Base-by-base conservation (phyloP, 106 monocot species). In the Acorus gramineus region DNA sequence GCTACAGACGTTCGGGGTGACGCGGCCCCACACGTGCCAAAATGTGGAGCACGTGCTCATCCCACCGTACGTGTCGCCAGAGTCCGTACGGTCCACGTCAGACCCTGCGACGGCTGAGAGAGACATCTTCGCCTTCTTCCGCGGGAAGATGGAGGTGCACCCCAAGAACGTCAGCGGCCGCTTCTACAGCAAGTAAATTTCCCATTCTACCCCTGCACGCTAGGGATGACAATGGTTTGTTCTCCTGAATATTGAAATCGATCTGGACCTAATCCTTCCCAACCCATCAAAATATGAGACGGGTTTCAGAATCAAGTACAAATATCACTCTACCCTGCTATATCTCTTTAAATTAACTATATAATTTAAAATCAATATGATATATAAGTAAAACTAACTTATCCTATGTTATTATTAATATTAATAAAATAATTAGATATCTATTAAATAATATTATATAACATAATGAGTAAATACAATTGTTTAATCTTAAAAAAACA, bases 81-180 rank as follows among this genome's bases (percentile, higher is more conserved):
- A 73, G 28, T 28, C 52, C 8, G 52, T 73, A 9, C 66, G 44
- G 3, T 11, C 4, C 45, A 11, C 49, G 45, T 76, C 87, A 56
- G 44, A 72, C 55, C 80, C 73, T 12, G 80, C 68, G 69, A 52
- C 49, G 52, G n/a, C 52, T 5, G 60, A 64, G 46, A 73, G 96
- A 47, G 83, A 91, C 58, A 87, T 91, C 69, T 96, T 74, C 57
- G 90, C 50, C 42, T 91, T 81, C 68, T 96, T 96, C 74, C 76
- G 91, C 2, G 96, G 96, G 28, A 96, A 96, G 72, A 91, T 96
- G 90, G 96, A 96, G 79, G 75, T 96, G 46, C 82, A 96, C 44
- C 96, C 91, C n/a, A 44, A 42, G 49, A 5, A 4, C 13, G n/a
- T 56, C 54, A 66, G 11, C 13, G 48, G 13, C 61, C 44, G 6